Evolutionary conservation across 2,329 filamentous ascomycete species (phyloP).

Genomic region (Cladosporium sp.): DNA sequence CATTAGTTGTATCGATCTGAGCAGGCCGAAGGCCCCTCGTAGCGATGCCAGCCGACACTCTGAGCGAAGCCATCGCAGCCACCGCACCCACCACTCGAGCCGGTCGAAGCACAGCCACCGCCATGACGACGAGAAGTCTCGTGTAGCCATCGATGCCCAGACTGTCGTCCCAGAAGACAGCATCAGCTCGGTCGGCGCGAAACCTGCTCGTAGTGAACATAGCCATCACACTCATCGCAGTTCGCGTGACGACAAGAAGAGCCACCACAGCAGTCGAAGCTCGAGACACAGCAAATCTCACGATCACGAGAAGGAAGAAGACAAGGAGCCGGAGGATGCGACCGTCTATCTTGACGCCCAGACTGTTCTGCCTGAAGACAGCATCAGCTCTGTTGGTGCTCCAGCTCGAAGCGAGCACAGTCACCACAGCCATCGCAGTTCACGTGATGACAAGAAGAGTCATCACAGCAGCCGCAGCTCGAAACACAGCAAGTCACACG

Average conservation of each 20-base stretch:
- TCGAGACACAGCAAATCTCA: slow-evolving; percentile 11
- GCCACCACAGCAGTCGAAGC: neutral
- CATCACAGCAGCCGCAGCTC: slow-evolving; percentile 2
- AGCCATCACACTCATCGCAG: slow-evolving; percentile 3
- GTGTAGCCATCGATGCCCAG: slow-evolving; percentile 38
- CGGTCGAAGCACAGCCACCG: slow-evolving; percentile 6
- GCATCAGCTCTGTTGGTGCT: slow-evolving; percentile 10
- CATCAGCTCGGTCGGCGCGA: slow-evolving; percentile 38
- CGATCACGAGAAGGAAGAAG: slow-evolving; percentile 15
- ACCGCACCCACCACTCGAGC: slow-evolving; percentile 1
- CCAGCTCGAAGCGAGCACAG: neutral
- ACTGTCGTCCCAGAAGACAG: slow-evolving; percentile 47
- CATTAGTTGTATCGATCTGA: slow-evolving; percentile 39
- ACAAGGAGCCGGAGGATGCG: slow-evolving; percentile 14
- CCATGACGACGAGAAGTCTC: slow-evolving; percentile 23
- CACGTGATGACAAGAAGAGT: neutral
- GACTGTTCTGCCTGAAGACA: slow-evolving; percentile 6
- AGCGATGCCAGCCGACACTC: slow-evolving; percentile 6
- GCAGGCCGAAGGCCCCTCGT: neutral
- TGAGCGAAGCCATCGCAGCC: slow-evolving; percentile 6
- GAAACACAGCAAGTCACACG: slow-evolving; percentile 14
- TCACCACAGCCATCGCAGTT: slow-evolving; percentile 6
- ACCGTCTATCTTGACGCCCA: neutral
- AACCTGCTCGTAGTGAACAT: slow-evolving; percentile 6
- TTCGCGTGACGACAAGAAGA: neutral